Evolutionary conservation across 495 filamentous ascomycete genomes (phyloP), one percentile per base, ranked within the genome.

Genomic region (Penicillium arizonense): DNA sequence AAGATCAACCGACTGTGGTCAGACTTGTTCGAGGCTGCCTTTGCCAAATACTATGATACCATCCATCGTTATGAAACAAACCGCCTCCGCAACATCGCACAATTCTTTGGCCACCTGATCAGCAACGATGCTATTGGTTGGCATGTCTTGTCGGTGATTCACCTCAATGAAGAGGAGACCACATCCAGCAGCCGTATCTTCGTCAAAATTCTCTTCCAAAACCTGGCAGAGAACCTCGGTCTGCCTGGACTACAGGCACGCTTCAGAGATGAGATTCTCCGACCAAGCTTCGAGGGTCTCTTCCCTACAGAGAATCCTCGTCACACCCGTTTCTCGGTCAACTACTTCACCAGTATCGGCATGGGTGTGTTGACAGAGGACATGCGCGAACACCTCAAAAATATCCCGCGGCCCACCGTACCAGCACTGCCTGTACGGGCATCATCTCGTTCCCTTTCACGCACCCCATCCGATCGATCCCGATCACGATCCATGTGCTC

Each of bases 61-160:
- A 97, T 97, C 56, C 94, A 99, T 70, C 87, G 95, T 16, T 93
- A 94, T 61, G 94, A 97, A 65, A 96, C 91, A 10, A 97, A 96
- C 65, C 83, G 87, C 42, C 78, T 99, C 14, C 86, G 94, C 45
- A 99, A 97, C 66, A 91, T 97, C 59, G 92, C 91, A 10, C 81
- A 90, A 23, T 96, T 99, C 73, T 97, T 96, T 55, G 91, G 91
- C 13, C 91, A 99, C 61, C 78, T 97, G 61, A 74, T 99, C 33
- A 83, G 87, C 41, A 87, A 84, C 26, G 91, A 96, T 57, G 89
- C 90, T 13, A 85, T 97, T 44, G 89, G 89, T 45, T 97, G 94
- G 94, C 89, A 96, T 64, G 86, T 90, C 10, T 58, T 99, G 10
- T 88, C 86, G 8, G 76, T 86, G 45, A 83, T 99, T 40, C 90